phyloP scores from a whole-genome alignment of 768 basidiomycete genomes.

The Boletus pseudo-olivaceus region DNA sequence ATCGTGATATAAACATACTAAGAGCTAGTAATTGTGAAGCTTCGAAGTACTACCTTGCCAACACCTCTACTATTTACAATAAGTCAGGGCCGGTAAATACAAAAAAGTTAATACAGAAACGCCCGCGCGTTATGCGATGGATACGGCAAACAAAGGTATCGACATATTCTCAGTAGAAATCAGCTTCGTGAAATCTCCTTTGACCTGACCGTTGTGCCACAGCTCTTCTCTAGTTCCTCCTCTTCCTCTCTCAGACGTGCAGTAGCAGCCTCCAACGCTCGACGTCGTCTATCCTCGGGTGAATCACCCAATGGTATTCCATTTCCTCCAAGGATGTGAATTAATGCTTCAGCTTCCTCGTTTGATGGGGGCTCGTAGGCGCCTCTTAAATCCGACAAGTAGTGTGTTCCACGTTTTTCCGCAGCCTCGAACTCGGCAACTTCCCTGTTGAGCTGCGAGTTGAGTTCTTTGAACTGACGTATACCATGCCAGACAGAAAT shows the following conservation, averaged over 20 bases:
- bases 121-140: too few species aligned
- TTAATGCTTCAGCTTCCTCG: conserved; percentile 53
- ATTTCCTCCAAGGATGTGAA: conserved; percentile 54
- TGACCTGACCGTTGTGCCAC: conserved; percentile 47
- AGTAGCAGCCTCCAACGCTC: conserved; percentile 59
- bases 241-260: conserved; percentile 60
- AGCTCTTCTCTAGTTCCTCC: conserved; percentile 67
- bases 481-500: conserved; percentile 19
- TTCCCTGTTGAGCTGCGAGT: conserved; percentile 70
- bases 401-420: conserved; percentile 49
- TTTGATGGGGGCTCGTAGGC: conserved; percentile 52
- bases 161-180: neutral
- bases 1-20: neutral
- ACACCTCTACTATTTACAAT: too few species aligned
- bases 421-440: conserved; percentile 65
- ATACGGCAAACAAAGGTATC: neutral
- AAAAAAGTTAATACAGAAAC: too few species aligned
- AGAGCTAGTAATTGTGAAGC: too few species aligned
- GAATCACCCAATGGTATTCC: conserved; percentile 38
- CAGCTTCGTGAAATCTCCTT: neutral
- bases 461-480: conserved; percentile 68
- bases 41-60: too few species aligned
- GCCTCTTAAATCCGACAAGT: conserved; percentile 36
- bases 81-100: too few species aligned
- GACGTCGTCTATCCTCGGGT: conserved; percentile 52